Evolutionary conservation across 148 eudicot species (phyloP).

Genomic region (Rheum nobile): DNA sequence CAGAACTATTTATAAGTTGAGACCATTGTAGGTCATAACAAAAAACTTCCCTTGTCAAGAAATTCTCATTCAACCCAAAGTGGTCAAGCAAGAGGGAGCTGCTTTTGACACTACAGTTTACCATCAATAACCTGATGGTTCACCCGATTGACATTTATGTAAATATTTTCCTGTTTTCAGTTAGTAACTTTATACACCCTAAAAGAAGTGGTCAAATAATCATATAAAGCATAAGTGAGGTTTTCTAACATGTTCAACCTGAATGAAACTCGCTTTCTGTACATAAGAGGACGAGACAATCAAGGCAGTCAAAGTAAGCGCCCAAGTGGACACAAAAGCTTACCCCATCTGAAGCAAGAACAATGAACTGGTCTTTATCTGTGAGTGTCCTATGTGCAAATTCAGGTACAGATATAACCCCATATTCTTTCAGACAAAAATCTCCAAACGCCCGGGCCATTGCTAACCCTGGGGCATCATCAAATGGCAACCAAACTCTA

Average conservation of each 20-base stretch:
- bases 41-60: background rate
- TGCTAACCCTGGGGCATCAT: slow-evolving; percentile 98
- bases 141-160: background rate
- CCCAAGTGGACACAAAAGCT: slow-evolving; percentile 17
- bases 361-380: slow-evolving; percentile 76
- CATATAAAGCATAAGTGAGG: background rate
- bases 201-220: background rate
- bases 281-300: background rate
- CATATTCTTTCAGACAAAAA: slow-evolving; percentile 92
- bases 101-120: background rate
- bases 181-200: background rate
- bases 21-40: background rate
- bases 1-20: background rate
- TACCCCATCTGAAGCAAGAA: slow-evolving; percentile 99
- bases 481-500: slow-evolving; percentile 97
- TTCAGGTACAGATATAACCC: slow-evolving; percentile 92
- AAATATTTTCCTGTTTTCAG: background rate
- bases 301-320: background rate
- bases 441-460: slow-evolving; percentile 99
- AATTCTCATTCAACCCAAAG: background rate
- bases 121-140: background rate
- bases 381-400: slow-evolving; percentile 65
- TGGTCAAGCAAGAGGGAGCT: background rate
- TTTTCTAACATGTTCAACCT: background rate
- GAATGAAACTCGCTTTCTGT: background rate